Conservation (phyloP, 768 basidiomycete genomes). For the Leccinum ochraceum region DNA sequence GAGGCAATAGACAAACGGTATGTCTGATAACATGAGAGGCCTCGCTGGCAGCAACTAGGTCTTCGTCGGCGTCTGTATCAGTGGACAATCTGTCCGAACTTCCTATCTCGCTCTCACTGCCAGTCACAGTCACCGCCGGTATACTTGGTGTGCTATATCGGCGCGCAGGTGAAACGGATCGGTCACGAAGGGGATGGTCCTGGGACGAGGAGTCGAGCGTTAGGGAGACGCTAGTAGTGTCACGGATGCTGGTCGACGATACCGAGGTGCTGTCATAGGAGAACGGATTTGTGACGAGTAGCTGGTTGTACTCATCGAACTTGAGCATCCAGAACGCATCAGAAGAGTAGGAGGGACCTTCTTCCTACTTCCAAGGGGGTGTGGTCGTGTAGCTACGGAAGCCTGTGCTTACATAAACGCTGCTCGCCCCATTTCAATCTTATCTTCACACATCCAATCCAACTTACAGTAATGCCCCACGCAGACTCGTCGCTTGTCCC, state of each 20-base stretch:
- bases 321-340: slow-evolving; percentile 31
- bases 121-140: not conserved
- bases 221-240: not conserved
- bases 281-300: slow-evolving; percentile 23
- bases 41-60: not conserved
- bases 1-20: slow-evolving; percentile 15
- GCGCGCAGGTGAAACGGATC: slow-evolving; percentile 9
- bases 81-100: not conserved
- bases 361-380: slow-evolving; percentile 2
- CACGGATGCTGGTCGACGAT: slow-evolving; percentile 1
- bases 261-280: slow-evolving; percentile 4
- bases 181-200: slow-evolving; percentile 20
- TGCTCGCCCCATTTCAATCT: not conserved
- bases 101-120: slow-evolving; percentile 3
- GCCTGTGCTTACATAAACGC: slow-evolving; percentile 12
- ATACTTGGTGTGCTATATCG: not conserved
- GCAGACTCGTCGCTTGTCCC: slow-evolving; percentile 79
- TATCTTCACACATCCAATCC: not conserved
- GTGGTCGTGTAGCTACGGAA: not conserved
- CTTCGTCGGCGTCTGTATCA: not conserved
- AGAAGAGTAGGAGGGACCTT: slow-evolving; percentile 9
- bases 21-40: slow-evolving; percentile 14
- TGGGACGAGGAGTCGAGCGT: slow-evolving; percentile 3
- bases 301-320: slow-evolving; percentile 24
- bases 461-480: slow-evolving; percentile 65